Evolutionary conservation across 176 grass and related monocot species (phyloP), one percentile per base, ranked within the genome.

Genomic region (Panicum miliaceum): DNA sequence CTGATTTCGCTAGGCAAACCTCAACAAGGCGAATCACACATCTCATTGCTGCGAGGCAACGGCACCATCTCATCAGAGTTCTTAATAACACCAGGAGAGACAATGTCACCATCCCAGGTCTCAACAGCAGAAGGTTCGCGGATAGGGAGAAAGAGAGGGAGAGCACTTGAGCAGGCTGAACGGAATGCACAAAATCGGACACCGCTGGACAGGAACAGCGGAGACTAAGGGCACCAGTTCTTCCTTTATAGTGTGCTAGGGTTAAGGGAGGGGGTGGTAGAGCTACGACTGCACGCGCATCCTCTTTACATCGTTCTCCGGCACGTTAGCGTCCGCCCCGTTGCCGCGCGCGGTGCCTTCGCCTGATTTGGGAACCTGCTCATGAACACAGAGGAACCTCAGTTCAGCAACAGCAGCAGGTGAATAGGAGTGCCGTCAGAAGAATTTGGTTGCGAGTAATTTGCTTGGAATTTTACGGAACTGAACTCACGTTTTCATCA

Each of bases 261-360:
- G 38, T 27, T 75, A 74, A 34, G 51, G 48, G 4, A 34, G 81
- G 6, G 27, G 38, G 35, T 22, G 52, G 35, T 45, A 42, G 16
- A 45, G 9, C 80, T 83, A 86, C 12, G 75, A 90, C 26, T 79
- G 84, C 76, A 99, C 67, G 8, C 89, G 89, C 93, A 96, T 96
- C 20, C 91, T 81, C 91, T 99, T 99, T 32, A 91, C 89, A 68
- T 99, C 91, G 23, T 90, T 92, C 81, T 96, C 96, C 0, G 96
- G 93, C 12, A 99, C 96, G 22, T 83, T 92, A 64, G 82, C 88
- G 75, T 96, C 96, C 12, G 81, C 90, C 0, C 93, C 93, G 22
- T 94, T 96, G 43, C 96, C 86, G 3, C 75, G 81, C 20, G 75
- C 78, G 0, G 78, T 22, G 56, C 32, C 79, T 86, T 79, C 73